A percentile compares a stretch with the other conserved stretches of the same genome.
Conservation (phyloP, 148 eudicot species). For the Drosera capensis region DNA sequence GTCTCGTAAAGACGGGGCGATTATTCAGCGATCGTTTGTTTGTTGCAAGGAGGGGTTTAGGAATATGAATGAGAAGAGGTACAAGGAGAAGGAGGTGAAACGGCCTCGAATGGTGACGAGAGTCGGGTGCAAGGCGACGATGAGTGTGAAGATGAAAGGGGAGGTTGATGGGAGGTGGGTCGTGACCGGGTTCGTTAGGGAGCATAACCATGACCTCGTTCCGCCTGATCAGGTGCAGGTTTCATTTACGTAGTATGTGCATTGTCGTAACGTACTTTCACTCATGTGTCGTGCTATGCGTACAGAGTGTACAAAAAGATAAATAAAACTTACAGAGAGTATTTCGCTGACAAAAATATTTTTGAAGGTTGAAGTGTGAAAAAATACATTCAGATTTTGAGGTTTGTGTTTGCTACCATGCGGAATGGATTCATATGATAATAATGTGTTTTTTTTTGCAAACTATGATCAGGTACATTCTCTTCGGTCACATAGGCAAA, state of each 20-base stretch:
- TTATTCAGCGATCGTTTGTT: conserved; percentile 35
- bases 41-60: conserved; percentile 46
- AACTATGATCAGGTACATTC: conserved; percentile 40
- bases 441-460: too few species aligned
- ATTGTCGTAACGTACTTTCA: too few species aligned
- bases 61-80: conserved; percentile 23
- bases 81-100: conserved; percentile 18
- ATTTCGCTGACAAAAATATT: too few species aligned
- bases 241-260: too few species aligned
- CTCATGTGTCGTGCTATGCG: too few species aligned
- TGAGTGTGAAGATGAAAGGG: conserved; percentile 24
- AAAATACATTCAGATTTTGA: too few species aligned
- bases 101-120: conserved; percentile 31
- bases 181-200: conserved; percentile 30
- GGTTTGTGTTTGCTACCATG: too few species aligned
- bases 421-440: too few species aligned
- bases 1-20: conserved; percentile 30
- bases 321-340: too few species aligned
- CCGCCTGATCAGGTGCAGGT: conserved; percentile 39
- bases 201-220: conserved; percentile 45
- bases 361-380: too few species aligned
- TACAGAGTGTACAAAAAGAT: too few species aligned
- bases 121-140: conserved; percentile 38
- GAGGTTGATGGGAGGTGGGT: conserved; percentile 31
- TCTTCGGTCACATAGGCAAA: conserved; percentile 37